Evolutionary conservation across 2,329 filamentous ascomycete species (phyloP).

Genomic region (Drechslerella coelobrocha): DNA sequence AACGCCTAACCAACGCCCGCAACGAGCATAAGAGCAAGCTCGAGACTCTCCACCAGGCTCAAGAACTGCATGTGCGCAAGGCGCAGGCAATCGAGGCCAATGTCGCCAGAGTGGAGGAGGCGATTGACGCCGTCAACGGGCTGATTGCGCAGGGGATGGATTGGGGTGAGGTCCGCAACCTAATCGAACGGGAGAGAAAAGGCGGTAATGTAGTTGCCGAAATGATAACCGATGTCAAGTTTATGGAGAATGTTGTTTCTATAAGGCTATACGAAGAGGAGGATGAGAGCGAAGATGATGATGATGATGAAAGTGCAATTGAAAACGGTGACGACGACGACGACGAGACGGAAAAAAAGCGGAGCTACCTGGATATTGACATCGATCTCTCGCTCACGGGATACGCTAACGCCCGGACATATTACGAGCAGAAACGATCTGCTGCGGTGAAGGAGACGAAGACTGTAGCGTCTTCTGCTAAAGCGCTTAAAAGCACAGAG

Average conservation of each 20-base stretch:
- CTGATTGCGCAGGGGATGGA: slow-evolving; percentile 96
- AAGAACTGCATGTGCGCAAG: slow-evolving; percentile 83
- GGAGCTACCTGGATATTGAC: slow-evolving; percentile 72
- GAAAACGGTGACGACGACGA: slow-evolving; percentile 57
- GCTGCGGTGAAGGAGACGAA: slow-evolving; percentile 88
- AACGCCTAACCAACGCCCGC: slow-evolving; percentile 82
- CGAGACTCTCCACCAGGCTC: slow-evolving; percentile 79
- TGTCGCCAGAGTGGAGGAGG: slow-evolving; percentile 87
- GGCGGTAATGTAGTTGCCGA: slow-evolving; percentile 82
- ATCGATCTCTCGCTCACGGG: slow-evolving; percentile 82
- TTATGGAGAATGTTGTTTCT: slow-evolving; percentile 88
- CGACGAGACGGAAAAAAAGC: slow-evolving; percentile 54
- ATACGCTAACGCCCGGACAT: slow-evolving; percentile 88
- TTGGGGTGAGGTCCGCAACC: slow-evolving; percentile 86
- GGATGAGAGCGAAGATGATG: slow-evolving; percentile 67
- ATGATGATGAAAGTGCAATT: slow-evolving; percentile 60
- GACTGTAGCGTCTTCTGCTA: slow-evolving; percentile 79
- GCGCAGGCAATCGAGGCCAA: slow-evolving; percentile 91
- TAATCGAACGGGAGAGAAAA: slow-evolving; percentile 86
- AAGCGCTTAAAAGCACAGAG: slow-evolving; percentile 86
- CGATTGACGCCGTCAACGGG: slow-evolving; percentile 88
- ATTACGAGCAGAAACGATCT: slow-evolving; percentile 85
- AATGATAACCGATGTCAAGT: slow-evolving; percentile 84
- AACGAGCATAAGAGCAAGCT: slow-evolving; percentile 84
- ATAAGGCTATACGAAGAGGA: slow-evolving; percentile 76